Evolutionary conservation across 1,139 yeast genomes (phyloP).

Genomic region (Candida gigantensis): DNA sequence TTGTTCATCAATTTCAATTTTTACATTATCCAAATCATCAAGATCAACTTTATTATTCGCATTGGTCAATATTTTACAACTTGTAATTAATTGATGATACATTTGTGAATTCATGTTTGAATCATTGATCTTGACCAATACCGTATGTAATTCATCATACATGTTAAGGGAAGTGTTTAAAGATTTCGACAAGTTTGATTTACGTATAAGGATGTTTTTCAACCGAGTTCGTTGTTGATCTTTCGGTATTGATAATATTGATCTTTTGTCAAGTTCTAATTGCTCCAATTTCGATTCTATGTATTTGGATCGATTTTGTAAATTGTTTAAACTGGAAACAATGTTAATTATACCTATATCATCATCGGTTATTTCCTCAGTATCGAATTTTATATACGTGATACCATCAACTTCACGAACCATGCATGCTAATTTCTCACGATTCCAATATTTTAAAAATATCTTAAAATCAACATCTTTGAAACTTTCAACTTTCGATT

Average conservation of each 20-base stretch:
- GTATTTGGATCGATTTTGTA: conserved; percentile 20
- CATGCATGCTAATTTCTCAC: conserved; percentile 23
- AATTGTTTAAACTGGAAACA: conserved; percentile 22
- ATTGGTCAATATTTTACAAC: conserved; percentile 35
- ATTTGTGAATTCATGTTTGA: conserved; percentile 45
- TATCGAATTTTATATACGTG: conserved; percentile 26
- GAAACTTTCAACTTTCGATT: conserved; percentile 14
- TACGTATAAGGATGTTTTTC: conserved; percentile 10
- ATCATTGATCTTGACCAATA: conserved; percentile 48
- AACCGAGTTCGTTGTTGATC: conserved; percentile 12
- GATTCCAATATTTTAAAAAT: conserved; percentile 25
- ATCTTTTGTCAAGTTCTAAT: conserved; percentile 16
- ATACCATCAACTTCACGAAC: conserved; percentile 15
- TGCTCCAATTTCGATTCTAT: conserved; percentile 26
- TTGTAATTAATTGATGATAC: conserved; percentile 35
- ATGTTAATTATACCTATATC: conserved; percentile 32
- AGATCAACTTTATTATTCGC: conserved; percentile 33
- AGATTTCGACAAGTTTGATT: conserved; percentile 29
- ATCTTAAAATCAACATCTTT: conserved; percentile 25
- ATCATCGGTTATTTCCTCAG: conserved; percentile 22
- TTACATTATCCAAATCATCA: conserved; percentile 34
- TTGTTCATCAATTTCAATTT: conserved; percentile 44
- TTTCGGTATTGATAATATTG: conserved; percentile 11
- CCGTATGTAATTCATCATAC: conserved; percentile 36
- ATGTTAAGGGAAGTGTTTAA: conserved; percentile 31